Conservation (phyloP, 2,329 filamentous ascomycete species). For the Clarireedia paspali region DNA sequence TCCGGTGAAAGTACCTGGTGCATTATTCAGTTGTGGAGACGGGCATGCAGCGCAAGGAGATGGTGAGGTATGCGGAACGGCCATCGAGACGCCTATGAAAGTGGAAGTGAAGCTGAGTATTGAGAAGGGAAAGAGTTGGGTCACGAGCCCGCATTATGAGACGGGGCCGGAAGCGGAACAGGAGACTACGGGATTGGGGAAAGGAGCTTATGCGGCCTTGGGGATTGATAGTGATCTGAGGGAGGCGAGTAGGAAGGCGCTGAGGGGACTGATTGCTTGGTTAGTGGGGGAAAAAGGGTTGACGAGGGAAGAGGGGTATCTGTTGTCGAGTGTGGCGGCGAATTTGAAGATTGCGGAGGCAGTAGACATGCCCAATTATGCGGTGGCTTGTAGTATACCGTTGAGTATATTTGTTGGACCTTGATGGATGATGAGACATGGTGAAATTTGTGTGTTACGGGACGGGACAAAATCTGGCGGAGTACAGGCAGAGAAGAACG, state of each 20-base stretch:
- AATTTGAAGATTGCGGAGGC: conserved; percentile 44
- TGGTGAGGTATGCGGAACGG: conserved; percentile 48
- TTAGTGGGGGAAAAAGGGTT: conserved; percentile 39
- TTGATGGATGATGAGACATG: too few relatives aligned
- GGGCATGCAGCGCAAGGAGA: conserved; percentile 48
- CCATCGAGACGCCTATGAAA: conserved; percentile 45
- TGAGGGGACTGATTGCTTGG: conserved; percentile 42
- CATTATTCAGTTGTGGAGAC: conserved; percentile 46
- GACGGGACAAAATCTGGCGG: too few relatives aligned
- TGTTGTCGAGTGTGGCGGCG: conserved; percentile 42
- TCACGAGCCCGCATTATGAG: conserved; percentile 41
- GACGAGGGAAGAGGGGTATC: conserved; percentile 41
- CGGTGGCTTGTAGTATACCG: conserved; percentile 41
- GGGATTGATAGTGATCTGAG: conserved; percentile 40
- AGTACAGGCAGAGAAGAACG: too few relatives aligned
- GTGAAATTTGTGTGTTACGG: too few relatives aligned
- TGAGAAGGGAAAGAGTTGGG: conserved; percentile 38
- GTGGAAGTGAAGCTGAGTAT: conserved; percentile 42
- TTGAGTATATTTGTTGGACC: conserved; percentile 37
- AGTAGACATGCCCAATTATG: conserved; percentile 47
- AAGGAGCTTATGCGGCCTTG: conserved; percentile 39
- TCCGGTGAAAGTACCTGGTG: conserved; percentile 41
- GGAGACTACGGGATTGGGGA: conserved; percentile 19
- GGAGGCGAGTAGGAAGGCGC: conserved; percentile 41
- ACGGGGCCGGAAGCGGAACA: conserved; percentile 26